Conservation (phyloP, 2,329 filamentous ascomycete genomes). For the Ophiocordyceps polyrhachis-furcata region DNA sequence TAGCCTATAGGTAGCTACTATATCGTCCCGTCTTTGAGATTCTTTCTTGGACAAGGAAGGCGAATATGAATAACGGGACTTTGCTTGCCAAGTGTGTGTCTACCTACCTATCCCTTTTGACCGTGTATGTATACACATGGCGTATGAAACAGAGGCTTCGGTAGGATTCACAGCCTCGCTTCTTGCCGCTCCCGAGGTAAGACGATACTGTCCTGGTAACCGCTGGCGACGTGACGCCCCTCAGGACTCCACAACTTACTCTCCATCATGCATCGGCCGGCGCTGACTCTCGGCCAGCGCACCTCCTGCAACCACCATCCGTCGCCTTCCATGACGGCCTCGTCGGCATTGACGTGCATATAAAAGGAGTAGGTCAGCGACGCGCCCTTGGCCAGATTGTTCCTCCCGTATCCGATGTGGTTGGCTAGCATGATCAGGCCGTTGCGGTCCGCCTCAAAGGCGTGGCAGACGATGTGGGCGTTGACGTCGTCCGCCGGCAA, state of each 20-base stretch:
- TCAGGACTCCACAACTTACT: slow-evolving; percentile 34
- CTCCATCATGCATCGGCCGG: slow-evolving; percentile 27
- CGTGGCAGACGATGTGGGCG: slow-evolving; percentile 27
- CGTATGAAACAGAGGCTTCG: too few relatives aligned
- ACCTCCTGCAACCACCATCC: slow-evolving; percentile 37
- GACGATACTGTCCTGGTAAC: slow-evolving; percentile 33
- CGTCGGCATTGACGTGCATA: slow-evolving; percentile 28
- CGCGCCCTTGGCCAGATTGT: slow-evolving; percentile 20
- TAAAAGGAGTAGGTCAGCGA: slow-evolving; percentile 33
- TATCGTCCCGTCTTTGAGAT: too few relatives aligned
- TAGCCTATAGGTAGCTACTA: too few relatives aligned
- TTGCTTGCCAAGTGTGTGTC: too few relatives aligned
- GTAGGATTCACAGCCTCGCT: background rate
- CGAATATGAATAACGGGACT: too few relatives aligned
- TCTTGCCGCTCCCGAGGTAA: slow-evolving; percentile 6
- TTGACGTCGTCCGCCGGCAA: slow-evolving; percentile 21
- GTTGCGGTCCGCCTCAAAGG: slow-evolving; percentile 34
- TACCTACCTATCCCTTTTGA: too few relatives aligned
- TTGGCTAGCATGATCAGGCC: slow-evolving; percentile 32
- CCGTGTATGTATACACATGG: too few relatives aligned
- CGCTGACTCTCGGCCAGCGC: slow-evolving; percentile 26
- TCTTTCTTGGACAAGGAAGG: too few relatives aligned
- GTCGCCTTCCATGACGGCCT: slow-evolving; percentile 26
- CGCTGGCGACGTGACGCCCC: slow-evolving; percentile 33
- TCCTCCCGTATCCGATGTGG: slow-evolving; percentile 25